Base-by-base conservation (phyloP, 139 green algal genomes). In the Eudorina sp. region DNA sequence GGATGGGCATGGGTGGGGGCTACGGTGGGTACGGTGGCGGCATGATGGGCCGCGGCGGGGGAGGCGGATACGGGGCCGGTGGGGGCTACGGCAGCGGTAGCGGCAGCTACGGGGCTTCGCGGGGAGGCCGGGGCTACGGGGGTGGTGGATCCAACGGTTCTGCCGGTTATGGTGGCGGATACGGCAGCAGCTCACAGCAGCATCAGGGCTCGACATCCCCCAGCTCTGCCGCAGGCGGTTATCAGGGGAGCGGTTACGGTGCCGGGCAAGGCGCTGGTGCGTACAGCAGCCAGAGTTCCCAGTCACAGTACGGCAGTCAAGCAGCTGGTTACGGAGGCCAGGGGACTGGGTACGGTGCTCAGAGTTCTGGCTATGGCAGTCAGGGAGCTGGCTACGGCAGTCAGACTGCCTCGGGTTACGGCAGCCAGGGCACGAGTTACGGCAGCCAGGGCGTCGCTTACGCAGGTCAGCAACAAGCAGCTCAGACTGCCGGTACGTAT, bases 391-490 rank as follows among this genome's bases (percentile, higher is more conserved):
- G 72, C 13, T 72, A 83, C 72, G 53, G 73, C 72, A 62, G 72
- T 46, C 60, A 76, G 34, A 34, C 1, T 1, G 46, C 70, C 27
- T 46, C 76, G 40, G 87, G 87, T 7, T 90, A 90, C 77, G 86
- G 87, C 62, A 69, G 25, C 48, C 51, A 86, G 45, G 64, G 62
- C 3, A 70, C 76, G 58, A 82, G 72, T 23, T 81, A 85, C 38
- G 69, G 48, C 25, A 60, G 25, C 36, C 72, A 88, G 41, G 29
- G 64, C n/a, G 34, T 81, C 41, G 79, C 53, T 1, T 91, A 91
- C 60, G 80, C 55, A 9, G 46, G 45, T 23, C 77, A 84, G 53
- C 73, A 81, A 31, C 73, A 81, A 29, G 2, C 41, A 8, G 73
- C 46, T 27, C 73, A 46, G 27, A 29, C 46, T 41, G 45, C 45